phyloP scores from a whole-genome alignment of 1,139 yeast species.

The Geotrichum candidum region DNA sequence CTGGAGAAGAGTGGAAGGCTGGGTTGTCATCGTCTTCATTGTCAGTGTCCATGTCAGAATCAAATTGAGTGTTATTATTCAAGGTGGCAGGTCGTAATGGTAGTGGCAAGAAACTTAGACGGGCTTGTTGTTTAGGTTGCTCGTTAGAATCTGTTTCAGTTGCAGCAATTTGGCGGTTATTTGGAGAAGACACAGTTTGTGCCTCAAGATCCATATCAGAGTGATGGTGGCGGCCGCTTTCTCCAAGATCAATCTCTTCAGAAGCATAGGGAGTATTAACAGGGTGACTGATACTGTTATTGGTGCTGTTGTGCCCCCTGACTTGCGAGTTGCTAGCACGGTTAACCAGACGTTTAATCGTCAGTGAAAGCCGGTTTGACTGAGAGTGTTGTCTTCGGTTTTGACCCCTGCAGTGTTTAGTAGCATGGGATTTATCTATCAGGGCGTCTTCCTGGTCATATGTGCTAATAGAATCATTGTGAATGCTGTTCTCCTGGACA shows the following conservation, averaged over 20 bases:
- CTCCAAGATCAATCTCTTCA: not conserved
- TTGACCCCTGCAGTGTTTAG: not conserved
- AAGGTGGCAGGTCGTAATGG: too few relatives aligned
- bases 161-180: too few relatives aligned
- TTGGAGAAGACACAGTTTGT: not conserved
- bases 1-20: constrained; percentile 1
- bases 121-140: not conserved
- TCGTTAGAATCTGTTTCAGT: too few relatives aligned
- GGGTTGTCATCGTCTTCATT: constrained; percentile 16
- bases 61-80: too few relatives aligned
- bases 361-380: too few relatives aligned
- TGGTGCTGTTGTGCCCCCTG: not conserved
- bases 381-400: not conserved
- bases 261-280: too few relatives aligned
- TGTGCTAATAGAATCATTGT: not conserved
- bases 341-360: not conserved
- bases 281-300: not conserved
- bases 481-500: not conserved
- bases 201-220: not conserved
- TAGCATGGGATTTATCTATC: not conserved
- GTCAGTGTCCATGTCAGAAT: constrained; percentile 1
- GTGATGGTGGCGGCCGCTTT: too few relatives aligned
- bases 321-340: not conserved
- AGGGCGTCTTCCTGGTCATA: not conserved
- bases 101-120: too few relatives aligned